A percentile compares a stretch with the other conserved stretches of the same genome.
phyloP scores from a whole-genome alignment of 2,329 filamentous ascomycete genomes.

The Bisporella sp. region DNA sequence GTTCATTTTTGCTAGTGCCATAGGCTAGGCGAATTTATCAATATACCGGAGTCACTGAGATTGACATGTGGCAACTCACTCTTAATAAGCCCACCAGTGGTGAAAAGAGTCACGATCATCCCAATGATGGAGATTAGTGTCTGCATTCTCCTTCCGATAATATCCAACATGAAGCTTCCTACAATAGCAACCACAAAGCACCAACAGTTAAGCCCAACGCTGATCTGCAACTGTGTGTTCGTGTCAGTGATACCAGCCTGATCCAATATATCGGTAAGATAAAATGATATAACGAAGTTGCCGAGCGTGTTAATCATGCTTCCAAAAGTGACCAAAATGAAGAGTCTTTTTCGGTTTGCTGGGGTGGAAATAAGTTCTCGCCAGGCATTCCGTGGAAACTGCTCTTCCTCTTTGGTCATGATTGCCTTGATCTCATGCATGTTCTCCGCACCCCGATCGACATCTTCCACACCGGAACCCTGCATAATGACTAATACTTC shows the following conservation, averaged over 20 bases:
- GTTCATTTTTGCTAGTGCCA: no score
- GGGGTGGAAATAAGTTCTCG: no score
- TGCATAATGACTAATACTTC: no score
- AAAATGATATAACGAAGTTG: constrained; percentile 32
- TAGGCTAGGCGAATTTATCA: no score
- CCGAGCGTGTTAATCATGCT: constrained; percentile 33
- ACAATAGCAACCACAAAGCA: constrained; percentile 34
- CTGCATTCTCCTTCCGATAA: constrained; percentile 38
- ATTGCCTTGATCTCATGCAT: no score
- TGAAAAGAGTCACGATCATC: constrained; percentile 38
- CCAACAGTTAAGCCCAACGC: constrained; percentile 38
- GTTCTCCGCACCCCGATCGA: no score
- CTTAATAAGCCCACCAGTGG: constrained; percentile 44
- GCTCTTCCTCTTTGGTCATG: no score
- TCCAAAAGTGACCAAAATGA: constrained; percentile 30
- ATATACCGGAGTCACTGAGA: no score
- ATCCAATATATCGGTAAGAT: constrained; percentile 34
- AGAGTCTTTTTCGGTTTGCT: constrained; percentile 25
- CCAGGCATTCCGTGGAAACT: no score
- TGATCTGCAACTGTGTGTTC: constrained; percentile 35
- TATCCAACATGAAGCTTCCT: constrained; percentile 36
- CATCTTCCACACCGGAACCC: no score
- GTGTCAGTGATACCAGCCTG: constrained; percentile 39
- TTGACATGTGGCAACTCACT: background rate
- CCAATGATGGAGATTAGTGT: constrained; percentile 34